These are phyloP conservation scores for Fusarium duplospermum DNA, from an alignment of 2,329 filamentous ascomycete species.

Conservation along the genomic window DNA sequence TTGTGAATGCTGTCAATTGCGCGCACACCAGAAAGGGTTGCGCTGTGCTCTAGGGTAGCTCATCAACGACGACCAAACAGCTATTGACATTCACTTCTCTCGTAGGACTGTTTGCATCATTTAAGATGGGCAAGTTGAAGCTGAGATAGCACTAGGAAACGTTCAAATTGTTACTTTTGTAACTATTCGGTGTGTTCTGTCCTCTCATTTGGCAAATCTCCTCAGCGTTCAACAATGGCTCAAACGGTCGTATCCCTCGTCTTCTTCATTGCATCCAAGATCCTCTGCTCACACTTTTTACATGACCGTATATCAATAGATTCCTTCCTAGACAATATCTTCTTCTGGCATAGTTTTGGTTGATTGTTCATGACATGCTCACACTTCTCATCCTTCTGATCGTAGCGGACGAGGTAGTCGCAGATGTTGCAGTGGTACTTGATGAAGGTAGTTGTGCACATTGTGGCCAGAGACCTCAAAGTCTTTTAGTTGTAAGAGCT, in stretches of 20 bases:
- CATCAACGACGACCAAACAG: neutral
- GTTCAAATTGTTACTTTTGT: neutral
- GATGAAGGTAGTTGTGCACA: neutral
- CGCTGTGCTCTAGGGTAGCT: neutral
- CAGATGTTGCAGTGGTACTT: neutral
- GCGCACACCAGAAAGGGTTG: neutral
- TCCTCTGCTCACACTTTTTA: neutral
- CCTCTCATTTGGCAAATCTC: neutral
- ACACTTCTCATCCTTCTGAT: neutral
- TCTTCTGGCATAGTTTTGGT: neutral
- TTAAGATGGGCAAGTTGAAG: neutral
- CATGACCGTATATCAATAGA: neutral
- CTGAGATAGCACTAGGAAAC: neutral
- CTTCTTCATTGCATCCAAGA: neutral
- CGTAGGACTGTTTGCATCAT: neutral
- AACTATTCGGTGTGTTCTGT: neutral
- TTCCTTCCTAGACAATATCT: neutral
- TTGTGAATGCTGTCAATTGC: neutral
- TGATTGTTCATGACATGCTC: neutral
- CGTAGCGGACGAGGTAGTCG: neutral
- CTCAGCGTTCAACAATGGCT: neutral
- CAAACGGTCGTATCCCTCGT: neutral
- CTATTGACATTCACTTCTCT: neutral
- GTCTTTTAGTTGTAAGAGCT: neutral
- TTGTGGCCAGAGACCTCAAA: neutral